These are phyloP conservation scores for Eucalyptus lansdowneana DNA, from an alignment of 345 rosid genomes.

Conservation along the genomic window DNA sequence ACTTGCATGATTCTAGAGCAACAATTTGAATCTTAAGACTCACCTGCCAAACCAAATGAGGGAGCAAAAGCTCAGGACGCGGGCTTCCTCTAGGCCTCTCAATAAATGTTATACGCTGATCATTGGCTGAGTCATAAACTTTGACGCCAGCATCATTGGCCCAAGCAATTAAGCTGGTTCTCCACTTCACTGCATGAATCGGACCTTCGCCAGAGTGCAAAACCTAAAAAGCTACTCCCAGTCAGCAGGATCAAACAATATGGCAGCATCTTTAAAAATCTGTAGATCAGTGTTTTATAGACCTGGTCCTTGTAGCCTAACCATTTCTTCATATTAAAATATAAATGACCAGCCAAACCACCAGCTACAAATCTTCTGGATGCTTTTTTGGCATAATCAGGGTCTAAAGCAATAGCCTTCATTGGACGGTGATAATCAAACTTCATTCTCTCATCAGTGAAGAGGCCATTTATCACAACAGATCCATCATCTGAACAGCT, in stretches of 20 bases:
- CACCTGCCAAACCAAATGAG: conserved; percentile 99
- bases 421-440: conserved; percentile 95
- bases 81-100: conserved; percentile 94
- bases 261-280: background rate
- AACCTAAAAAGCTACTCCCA: conserved; percentile 31
- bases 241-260: background rate
- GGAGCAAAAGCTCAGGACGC: conserved; percentile 78
- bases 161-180: conserved; percentile 93
- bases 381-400: conserved; percentile 61
- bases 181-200: conserved; percentile 88
- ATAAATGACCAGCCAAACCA: conserved; percentile 93
- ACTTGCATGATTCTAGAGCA: background rate
- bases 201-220: conserved; percentile 99
- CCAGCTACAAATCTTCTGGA: conserved; percentile 89
- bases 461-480: conserved; percentile 83
- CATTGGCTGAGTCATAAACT: conserved; percentile 87
- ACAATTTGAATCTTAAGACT: background rate
- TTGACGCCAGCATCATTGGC: conserved; percentile 97
- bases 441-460: conserved; percentile 88
- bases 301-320: conserved; percentile 90
- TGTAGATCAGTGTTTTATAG: background rate
- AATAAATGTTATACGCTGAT: conserved; percentile 88
- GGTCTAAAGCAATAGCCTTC: conserved; percentile 93
- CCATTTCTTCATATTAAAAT: conserved; percentile 86
- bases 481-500: conserved; percentile 99